Evolutionary conservation across 345 rosid genomes (phyloP).

Genomic region (Aquilaria sinensis): DNA sequence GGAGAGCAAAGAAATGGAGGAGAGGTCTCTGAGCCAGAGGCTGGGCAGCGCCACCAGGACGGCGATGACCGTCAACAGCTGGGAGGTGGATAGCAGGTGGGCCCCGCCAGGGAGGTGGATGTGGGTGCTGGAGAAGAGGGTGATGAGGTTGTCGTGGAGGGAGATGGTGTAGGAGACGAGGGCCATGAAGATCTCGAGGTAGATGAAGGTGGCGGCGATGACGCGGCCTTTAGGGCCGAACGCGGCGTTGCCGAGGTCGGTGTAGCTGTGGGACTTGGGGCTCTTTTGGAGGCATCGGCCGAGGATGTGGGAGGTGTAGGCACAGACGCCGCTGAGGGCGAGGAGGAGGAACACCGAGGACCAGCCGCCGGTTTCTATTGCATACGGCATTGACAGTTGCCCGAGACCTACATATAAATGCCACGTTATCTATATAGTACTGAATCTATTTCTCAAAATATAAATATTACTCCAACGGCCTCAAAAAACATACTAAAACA

Average conservation of each 20-base stretch:
- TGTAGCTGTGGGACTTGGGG: conserved; percentile 57
- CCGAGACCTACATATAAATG: conserved; percentile 47
- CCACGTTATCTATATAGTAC: too few species aligned
- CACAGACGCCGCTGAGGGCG: conserved; percentile 42
- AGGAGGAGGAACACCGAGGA: conserved; percentile 47
- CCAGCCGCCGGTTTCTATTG: conserved; percentile 72
- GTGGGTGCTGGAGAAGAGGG: conserved; percentile 34
- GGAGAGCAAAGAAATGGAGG: conserved; percentile 71
- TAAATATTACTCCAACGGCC: too few species aligned
- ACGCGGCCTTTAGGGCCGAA: conserved; percentile 46
- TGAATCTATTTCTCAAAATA: too few species aligned
- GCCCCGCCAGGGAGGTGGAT: conserved; percentile 9
- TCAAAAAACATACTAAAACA: too few species aligned
- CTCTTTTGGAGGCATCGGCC: conserved; percentile 59
- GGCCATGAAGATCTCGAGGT: conserved; percentile 70
- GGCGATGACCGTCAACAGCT: conserved; percentile 44
- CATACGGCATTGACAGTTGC: conserved; percentile 73
- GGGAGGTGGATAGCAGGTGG: conserved; percentile 33
- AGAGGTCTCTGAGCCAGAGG: conserved; percentile 63
- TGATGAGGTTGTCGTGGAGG: conserved; percentile 63
- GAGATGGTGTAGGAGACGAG: conserved; percentile 78
- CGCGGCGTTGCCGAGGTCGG: conserved; percentile 58
- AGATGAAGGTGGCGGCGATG: conserved; percentile 44
- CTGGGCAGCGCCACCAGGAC: conserved; percentile 66
- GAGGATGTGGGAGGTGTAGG: conserved; percentile 55